Percentiles rank a stretch among this genome's conserved stretches.
phyloP scores from a whole-genome alignment of 2,329 filamentous ascomycete genomes.

The Sporothrix pallida region DNA sequence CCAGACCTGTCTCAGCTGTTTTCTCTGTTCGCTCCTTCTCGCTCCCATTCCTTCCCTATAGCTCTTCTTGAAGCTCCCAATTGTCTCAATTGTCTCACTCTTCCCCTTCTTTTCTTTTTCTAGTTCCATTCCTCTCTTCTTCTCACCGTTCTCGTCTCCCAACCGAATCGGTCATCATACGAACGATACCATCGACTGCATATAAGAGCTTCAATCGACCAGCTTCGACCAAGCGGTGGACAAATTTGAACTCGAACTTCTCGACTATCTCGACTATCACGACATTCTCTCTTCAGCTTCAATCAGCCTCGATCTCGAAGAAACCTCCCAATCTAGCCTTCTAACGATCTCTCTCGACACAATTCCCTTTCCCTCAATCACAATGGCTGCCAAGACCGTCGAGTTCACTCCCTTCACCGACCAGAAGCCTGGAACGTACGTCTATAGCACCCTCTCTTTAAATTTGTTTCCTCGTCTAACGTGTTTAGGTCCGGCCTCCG shows the following conservation, averaged over 20 bases:
- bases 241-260: neutral
- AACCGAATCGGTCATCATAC: neutral
- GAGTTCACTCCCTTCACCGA: constrained; percentile 85
- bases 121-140: neutral
- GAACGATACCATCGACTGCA: neutral
- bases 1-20: neutral
- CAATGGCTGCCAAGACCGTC: constrained; percentile 77
- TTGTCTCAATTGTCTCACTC: constrained; percentile 7
- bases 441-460: too few relatives aligned
- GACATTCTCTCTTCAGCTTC: neutral
- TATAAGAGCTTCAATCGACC: constrained; percentile 13
- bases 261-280: neutral
- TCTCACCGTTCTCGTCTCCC: neutral
- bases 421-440: constrained; percentile 98
- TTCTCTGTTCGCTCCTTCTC: neutral
- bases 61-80: constrained; percentile 13
- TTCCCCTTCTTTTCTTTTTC: neutral
- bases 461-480: constrained; percentile 6
- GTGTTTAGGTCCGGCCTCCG: constrained; percentile 84
- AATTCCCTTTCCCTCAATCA: neutral
- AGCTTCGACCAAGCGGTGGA: neutral
- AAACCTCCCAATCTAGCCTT: neutral
- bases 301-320: neutral
- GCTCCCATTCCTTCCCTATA: neutral
- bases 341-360: neutral